These are phyloP conservation scores for Epichloe festucae DNA, from an alignment of 2,329 filamentous ascomycete genomes.

Conservation along the genomic window DNA sequence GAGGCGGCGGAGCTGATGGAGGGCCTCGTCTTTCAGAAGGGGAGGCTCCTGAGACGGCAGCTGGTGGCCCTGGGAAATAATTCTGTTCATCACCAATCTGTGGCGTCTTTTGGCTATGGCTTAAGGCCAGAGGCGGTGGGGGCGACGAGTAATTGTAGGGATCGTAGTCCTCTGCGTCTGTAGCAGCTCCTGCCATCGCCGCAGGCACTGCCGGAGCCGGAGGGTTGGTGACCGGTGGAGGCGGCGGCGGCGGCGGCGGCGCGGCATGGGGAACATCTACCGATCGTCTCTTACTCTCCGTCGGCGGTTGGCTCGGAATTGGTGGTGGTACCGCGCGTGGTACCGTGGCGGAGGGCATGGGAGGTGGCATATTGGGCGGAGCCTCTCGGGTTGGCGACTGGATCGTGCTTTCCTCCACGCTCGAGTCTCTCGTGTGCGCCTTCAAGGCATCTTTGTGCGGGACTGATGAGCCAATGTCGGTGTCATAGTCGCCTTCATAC, in stretches of 20 bases:
- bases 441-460: constrained; percentile 90
- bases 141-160: constrained; percentile 43
- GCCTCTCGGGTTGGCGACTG: constrained; percentile 37
- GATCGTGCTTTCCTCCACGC: constrained; percentile 57
- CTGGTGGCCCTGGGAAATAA: constrained; percentile 35
- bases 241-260: constrained; percentile 45
- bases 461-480: constrained; percentile 88
- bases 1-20: constrained; percentile 19
- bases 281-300: constrained; percentile 45
- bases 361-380: constrained; percentile 38
- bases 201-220: constrained; percentile 9
- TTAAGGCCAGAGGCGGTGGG: constrained; percentile 10
- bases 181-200: constrained; percentile 8
- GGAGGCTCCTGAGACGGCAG: constrained; percentile 27
- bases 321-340: constrained; percentile 53
- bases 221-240: constrained; percentile 9
- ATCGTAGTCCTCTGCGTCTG: constrained; percentile 56
- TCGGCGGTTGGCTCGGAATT: constrained; percentile 46
- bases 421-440: constrained; percentile 64
- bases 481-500: constrained; percentile 96
- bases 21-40: constrained; percentile 29
- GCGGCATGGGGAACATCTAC: constrained; percentile 57
- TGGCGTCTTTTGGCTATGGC: constrained; percentile 22
- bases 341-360: constrained; percentile 38
- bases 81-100: constrained; percentile 30